A percentile compares a stretch with the other conserved stretches of the same genome.
Conservation (phyloP, 306 rosid species). For the Cucurbita moschata region DNA sequence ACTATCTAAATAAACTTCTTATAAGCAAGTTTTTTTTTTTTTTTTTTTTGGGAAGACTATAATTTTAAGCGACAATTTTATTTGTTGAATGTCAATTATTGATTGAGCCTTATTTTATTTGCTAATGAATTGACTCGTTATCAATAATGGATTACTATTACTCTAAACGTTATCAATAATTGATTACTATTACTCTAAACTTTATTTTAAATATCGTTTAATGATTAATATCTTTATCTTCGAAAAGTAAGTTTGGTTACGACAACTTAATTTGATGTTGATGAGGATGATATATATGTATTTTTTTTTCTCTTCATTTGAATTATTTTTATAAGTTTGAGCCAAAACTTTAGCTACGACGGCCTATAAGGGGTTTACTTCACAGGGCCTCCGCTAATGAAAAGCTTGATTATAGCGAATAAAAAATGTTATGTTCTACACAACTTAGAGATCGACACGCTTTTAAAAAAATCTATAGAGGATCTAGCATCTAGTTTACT, state of each 20-base stretch:
- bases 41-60: neutral
- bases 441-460: too few species aligned
- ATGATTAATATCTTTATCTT: neutral
- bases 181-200: neutral
- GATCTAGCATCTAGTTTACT: too few species aligned
- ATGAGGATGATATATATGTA: neutral
- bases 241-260: neutral
- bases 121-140: neutral
- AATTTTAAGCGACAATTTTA: neutral
- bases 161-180: neutral
- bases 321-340: neutral
- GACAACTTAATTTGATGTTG: neutral
- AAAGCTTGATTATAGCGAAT: too few species aligned
- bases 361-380: too few species aligned
- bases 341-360: too few species aligned
- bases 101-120: neutral
- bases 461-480: too few species aligned
- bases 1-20: too few species aligned
- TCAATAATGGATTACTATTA: conserved; percentile 3
- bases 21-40: neutral
- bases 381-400: too few species aligned
- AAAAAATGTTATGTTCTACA: too few species aligned
- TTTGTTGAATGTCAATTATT: neutral
- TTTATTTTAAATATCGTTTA: neutral
- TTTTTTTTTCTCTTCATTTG: neutral